phyloP scores from a whole-genome alignment of 1,284 basidiomycete genomes.

The Stereum hirsutum region DNA sequence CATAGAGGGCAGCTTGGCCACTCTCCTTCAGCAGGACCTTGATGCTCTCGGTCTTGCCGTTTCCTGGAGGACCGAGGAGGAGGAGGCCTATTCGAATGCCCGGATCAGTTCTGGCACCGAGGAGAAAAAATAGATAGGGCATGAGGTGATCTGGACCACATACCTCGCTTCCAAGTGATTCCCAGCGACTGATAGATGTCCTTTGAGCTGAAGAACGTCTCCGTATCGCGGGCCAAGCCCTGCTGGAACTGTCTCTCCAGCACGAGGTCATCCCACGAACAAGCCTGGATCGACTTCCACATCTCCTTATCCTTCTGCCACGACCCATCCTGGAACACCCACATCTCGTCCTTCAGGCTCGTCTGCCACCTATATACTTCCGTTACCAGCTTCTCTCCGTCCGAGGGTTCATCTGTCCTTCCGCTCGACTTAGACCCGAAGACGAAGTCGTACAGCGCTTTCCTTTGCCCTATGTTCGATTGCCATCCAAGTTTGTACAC shows the following conservation, averaged over 20 bases:
- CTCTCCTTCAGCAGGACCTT: constrained; percentile 64
- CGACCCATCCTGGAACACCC: constrained; percentile 62
- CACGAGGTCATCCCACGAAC: constrained; percentile 68
- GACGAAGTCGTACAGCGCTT: constrained; percentile 15
- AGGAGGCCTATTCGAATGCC: too few species aligned
- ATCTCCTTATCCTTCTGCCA: constrained; percentile 59
- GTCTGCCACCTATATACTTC: constrained; percentile 18
- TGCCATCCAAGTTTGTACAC: constrained; percentile 15
- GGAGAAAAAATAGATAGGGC: too few species aligned
- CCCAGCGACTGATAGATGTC: constrained; percentile 59
- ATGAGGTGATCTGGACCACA: too few species aligned
- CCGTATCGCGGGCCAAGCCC: constrained; percentile 58
- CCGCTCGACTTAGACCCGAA: too few species aligned
- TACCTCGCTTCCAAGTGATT: constrained; percentile 66
- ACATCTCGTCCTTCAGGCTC: constrained; percentile 44
- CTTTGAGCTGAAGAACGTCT: constrained; percentile 70
- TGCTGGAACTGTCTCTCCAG: constrained; percentile 66
- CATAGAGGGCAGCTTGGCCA: constrained; percentile 64
- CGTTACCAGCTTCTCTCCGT: constrained; percentile 20
- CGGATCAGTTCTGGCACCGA: too few species aligned
- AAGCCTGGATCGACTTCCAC: constrained; percentile 65
- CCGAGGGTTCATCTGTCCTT: constrained; percentile 6
- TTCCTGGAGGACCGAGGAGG: constrained; percentile 70
- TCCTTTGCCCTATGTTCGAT: neutral
- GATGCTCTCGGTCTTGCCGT: constrained; percentile 78